Evolutionary conservation across 306 rosid genomes (phyloP).

Genomic region (Citrullus colocynthis): DNA sequence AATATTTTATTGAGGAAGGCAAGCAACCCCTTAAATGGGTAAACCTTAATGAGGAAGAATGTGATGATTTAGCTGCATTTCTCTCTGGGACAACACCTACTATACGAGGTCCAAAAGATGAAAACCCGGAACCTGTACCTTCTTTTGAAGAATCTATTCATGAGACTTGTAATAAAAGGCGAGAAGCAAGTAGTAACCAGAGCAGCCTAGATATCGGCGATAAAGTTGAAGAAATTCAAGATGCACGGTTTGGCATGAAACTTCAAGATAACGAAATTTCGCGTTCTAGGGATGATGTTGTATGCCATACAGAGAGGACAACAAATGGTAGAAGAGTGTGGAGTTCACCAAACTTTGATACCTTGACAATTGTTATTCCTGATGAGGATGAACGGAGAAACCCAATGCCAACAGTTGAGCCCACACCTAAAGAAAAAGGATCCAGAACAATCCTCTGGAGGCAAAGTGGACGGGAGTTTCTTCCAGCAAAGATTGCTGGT

Average conservation of each 20-base stretch:
- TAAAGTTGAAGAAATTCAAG: slow-evolving; percentile 28
- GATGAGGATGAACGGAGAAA: slow-evolving; percentile 44
- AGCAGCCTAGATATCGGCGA: slow-evolving; percentile 19
- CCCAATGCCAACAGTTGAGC: slow-evolving; percentile 22
- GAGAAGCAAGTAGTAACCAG: slow-evolving; percentile 20
- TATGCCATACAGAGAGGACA: slow-evolving; percentile 56
- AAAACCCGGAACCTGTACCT: slow-evolving; percentile 21
- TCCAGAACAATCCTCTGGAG: slow-evolving; percentile 54
- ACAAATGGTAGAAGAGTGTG: slow-evolving; percentile 56
- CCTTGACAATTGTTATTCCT: slow-evolving; percentile 50
- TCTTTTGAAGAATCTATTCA: slow-evolving; percentile 16
- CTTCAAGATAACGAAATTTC: slow-evolving; percentile 29
- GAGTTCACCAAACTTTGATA: slow-evolving; percentile 43
- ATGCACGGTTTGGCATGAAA: slow-evolving; percentile 32
- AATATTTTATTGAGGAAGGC: slow-evolving; percentile 52
- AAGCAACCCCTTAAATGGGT: slow-evolving; percentile 80
- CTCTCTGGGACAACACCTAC: slow-evolving; percentile 52
- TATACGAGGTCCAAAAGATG: slow-evolving; percentile 24
- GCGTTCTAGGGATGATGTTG: slow-evolving; percentile 37
- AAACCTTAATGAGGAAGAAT: slow-evolving; percentile 65
- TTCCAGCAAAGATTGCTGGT: slow-evolving; percentile 37
- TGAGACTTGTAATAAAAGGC: slow-evolving; percentile 25
- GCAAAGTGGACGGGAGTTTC: slow-evolving; percentile 48
- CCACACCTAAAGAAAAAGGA: slow-evolving; percentile 75
- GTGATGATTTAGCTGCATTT: slow-evolving; percentile 87